Base-by-base conservation (phyloP, 768 basidiomycete genomes). In the Leccinum sublutescens region DNA sequence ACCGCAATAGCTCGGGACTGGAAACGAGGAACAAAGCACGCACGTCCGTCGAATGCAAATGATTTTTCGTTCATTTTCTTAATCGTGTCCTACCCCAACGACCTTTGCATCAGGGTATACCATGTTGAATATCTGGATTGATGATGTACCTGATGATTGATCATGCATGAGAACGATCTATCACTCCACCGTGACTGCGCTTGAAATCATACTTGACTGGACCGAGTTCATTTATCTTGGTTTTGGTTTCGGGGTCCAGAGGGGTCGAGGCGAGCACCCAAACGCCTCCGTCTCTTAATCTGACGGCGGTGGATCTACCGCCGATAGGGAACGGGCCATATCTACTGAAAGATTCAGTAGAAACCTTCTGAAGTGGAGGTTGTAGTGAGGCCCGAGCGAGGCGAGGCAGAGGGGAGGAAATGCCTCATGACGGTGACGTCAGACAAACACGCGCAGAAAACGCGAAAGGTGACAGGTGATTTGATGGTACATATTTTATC, bases 221-320 rank as follows among this genome's bases (percentile, higher is more conserved):
- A 0, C 93, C 91, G 2, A 94, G 74, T 23, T 79, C 77, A 50
- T 83, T 78, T 8, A 93, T 71, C 49, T 81, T 85, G 4, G 72
- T 59, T 67, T 86, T 87, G 3, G 91, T 93, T 25, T 84, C 84
- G 3, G 76, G 75, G 38, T 83, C 82, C 54, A 91, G 75, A 0
- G 89, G 88, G 8, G 88, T 88, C 1, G 91, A 93, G 0, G 90
- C 92, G n/a, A 93, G 77, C 12, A 94, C 78, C 85, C 91, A 95
- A 27, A 95, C 85, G 14, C 82, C 85, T 36, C 87, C 85, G 52
- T 82, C 80, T 38, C 74, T 73, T 25, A 95, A 27, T 27, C 27
- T 27, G 27, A 27, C 78, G 0, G 92, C 93, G 0, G 93, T 95
- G 7, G 91, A 87, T 50, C 94, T 78, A 19, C 93, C 92, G 1